Percentiles rank a stretch among this genome's conserved stretches.
Evolutionary conservation across 2,329 filamentous ascomycete genomes (phyloP).

Genomic region (Penicillium sp.): DNA sequence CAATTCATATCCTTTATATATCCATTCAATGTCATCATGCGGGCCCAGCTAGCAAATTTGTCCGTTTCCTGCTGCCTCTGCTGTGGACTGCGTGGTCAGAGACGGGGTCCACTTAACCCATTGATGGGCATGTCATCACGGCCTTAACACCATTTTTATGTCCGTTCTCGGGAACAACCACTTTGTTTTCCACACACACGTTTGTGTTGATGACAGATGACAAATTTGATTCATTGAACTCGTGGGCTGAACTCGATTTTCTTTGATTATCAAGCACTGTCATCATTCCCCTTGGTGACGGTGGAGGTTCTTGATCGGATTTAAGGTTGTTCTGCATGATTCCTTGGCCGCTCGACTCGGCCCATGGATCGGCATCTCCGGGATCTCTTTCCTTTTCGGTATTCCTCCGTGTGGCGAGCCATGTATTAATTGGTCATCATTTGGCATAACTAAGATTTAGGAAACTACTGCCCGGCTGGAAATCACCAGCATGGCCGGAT

Average conservation of each 20-base stretch:
- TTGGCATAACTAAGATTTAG: too few species aligned
- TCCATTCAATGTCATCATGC: too few species aligned
- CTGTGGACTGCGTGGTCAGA: background rate
- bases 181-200: background rate
- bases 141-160: background rate
- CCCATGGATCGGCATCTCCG: too few species aligned
- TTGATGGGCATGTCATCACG: background rate
- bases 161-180: background rate
- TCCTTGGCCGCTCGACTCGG: too few species aligned
- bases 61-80: too few species aligned
- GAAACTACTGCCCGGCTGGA: too few species aligned
- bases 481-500: background rate
- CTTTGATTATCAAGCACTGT: background rate
- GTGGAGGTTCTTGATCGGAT: background rate
- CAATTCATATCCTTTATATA: background rate
- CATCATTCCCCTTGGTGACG: background rate
- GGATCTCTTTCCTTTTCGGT: background rate
- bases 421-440: too few species aligned
- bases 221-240: background rate
- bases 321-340: background rate
- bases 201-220: background rate
- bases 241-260: too few species aligned
- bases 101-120: slow-evolving; percentile 3
- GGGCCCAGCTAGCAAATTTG: too few species aligned
- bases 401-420: background rate